Evolutionary conservation across 2,329 filamentous ascomycete species (phyloP).

Genomic region (Scytalidium sp.): DNA sequence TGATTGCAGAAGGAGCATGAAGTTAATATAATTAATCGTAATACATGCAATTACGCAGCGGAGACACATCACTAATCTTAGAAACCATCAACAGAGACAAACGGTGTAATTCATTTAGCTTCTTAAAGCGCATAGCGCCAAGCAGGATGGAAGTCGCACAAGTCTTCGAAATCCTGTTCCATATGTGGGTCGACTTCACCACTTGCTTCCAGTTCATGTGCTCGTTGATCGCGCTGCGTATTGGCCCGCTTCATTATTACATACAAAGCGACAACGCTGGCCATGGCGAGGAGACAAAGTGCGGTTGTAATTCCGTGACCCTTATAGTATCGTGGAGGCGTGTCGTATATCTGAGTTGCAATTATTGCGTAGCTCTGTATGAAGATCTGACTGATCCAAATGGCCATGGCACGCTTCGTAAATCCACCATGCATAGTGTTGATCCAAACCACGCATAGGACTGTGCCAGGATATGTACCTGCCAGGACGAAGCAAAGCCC

Average conservation of each 20-base stretch:
- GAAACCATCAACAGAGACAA: no score
- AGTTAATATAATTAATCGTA: no score
- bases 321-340: not conserved
- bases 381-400: not conserved
- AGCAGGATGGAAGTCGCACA: not conserved
- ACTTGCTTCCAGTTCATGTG: not conserved
- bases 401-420: not conserved
- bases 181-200: not conserved
- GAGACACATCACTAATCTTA: no score
- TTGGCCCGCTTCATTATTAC: not conserved
- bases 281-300: not conserved
- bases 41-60: no score
- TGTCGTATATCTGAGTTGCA: not conserved
- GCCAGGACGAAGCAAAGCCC: not conserved
- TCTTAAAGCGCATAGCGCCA: not conserved
- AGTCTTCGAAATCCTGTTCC: not conserved
- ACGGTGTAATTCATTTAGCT: no score
- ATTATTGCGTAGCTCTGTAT: not conserved
- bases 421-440: not conserved
- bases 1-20: no score
- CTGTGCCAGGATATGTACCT: not conserved
- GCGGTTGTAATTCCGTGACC: not conserved
- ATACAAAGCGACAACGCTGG: not conserved
- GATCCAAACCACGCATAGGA: not conserved
- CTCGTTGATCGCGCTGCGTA: not conserved